A percentile compares a stretch with the other conserved stretches of the same genome.
phyloP scores from a whole-genome alignment of 2,329 filamentous ascomycete species.

The Xylaria polymorpha region DNA sequence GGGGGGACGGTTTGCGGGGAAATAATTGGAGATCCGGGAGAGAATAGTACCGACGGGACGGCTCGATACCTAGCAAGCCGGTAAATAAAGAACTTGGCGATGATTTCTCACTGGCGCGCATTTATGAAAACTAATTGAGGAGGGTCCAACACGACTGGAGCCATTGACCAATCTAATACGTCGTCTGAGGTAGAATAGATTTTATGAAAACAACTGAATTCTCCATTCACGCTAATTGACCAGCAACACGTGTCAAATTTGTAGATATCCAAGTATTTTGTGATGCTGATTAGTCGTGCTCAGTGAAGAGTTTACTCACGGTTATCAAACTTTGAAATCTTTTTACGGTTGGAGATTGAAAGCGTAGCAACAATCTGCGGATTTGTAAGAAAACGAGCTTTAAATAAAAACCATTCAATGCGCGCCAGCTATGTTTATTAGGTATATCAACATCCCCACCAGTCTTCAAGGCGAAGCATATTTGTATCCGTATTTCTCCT shows the following conservation, averaged over 20 bases:
- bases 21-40: constrained; percentile 32
- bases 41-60: constrained; percentile 32
- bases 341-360: too few species aligned
- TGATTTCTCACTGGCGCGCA: constrained; percentile 31
- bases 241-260: too few species aligned
- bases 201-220: background rate
- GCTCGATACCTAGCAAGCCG: constrained; percentile 18
- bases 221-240: too few species aligned
- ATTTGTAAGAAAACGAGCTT: background rate
- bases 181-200: background rate
- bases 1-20: constrained; percentile 27
- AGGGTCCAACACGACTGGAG: background rate
- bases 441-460: too few species aligned
- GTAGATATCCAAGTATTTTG: too few species aligned
- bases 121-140: constrained; percentile 15
- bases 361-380: background rate
- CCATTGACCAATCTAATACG: constrained; percentile 1
- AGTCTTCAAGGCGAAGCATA: constrained; percentile 55
- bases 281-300: too few species aligned
- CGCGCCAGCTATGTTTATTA: background rate
- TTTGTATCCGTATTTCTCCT: constrained; percentile 62
- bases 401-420: background rate
- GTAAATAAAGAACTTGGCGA: constrained; percentile 17
- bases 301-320: too few species aligned
- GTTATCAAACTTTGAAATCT: too few species aligned